Evolutionary conservation across 129 eudicot genomes (phyloP).

Genomic region (Lactuca saligna): DNA sequence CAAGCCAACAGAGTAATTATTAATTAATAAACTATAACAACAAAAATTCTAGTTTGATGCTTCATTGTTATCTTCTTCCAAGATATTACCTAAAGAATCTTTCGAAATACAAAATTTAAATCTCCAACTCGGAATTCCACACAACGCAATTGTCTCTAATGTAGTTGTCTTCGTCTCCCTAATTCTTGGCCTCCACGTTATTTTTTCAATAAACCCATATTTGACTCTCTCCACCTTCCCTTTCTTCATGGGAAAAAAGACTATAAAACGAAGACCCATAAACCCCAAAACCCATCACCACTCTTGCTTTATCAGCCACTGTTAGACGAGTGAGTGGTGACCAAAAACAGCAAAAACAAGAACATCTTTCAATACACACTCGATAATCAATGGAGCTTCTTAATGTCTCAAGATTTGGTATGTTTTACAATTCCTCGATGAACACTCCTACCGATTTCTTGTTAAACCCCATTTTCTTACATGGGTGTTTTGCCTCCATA

Average conservation of each 20-base stretch:
- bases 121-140: constrained; percentile 22
- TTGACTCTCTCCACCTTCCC: constrained; percentile 19
- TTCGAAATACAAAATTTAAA: constrained; percentile 7
- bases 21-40: background rate
- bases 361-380: constrained; percentile 5
- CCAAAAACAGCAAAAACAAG: constrained; percentile 11
- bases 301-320: constrained; percentile 8
- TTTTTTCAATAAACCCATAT: constrained; percentile 14
- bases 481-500: constrained; percentile 30
- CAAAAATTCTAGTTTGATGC: background rate
- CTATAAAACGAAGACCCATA: constrained; percentile 14
- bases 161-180: constrained; percentile 28
- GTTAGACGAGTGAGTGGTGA: constrained; percentile 16
- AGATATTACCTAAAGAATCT: constrained; percentile 6
- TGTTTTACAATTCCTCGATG: background rate
- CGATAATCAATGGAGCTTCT: background rate
- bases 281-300: constrained; percentile 24
- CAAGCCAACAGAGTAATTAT: too few relatives aligned
- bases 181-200: constrained; percentile 37
- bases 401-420: constrained; percentile 1
- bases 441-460: constrained; percentile 14
- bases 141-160: constrained; percentile 10
- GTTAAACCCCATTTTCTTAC: constrained; percentile 43
- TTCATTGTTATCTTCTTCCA: background rate
- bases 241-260: background rate